Base-by-base conservation (phyloP, 352 stramenopile species). In the Phytophthora litchii region DNA sequence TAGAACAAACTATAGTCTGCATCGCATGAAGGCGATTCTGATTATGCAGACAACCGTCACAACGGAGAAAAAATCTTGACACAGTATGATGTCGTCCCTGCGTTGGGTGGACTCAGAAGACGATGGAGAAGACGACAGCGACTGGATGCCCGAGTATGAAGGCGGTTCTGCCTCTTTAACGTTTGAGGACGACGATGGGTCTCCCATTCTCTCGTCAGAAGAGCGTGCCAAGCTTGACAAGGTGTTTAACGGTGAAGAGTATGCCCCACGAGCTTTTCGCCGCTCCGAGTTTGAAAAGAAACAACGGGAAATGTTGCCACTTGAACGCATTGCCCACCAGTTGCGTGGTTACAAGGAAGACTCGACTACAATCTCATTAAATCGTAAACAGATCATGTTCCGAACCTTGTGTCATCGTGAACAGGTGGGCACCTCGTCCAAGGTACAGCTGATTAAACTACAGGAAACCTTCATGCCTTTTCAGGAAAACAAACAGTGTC, bases 381-480 rank as follows among this genome's bases (percentile, higher is more conserved):
- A 7, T 10, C 64, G 66, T 16, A 76, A 67, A 27, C 63, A 70
- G 45, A 35, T 64, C 19, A 78, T 90, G 74, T 85, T 87, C 53
- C 75, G 81, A 42, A 83, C 74, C 27, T 74, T 94, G 35, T 83
- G 70, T 32, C 60, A 80, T 59, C 80, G 85, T 40, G 85, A 94
- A 48, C 83, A 88, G 35, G 74, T 83, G 32, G 85, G 85, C 0
- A 50, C 51, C 37, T 88, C 75, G 52, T 83, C 78, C 17, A 86
- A 80, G 35, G 76, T 72, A 16, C 78, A 92, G 64, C 60, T 78
- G 10, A 74, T 92, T 36, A 79, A 85, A 43, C 58, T 92, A 27
- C 82, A 94, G 45, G 86, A 94, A 40, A 89, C 81, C 19, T 88
- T 92, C 46, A 76, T 94, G 68, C 86, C 82, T 23, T 91, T 92